Evolutionary conservation across 2,329 filamentous ascomycete genomes (phyloP), one percentile per base, ranked within the genome.

Genomic region (Paecilomyces variotii): DNA sequence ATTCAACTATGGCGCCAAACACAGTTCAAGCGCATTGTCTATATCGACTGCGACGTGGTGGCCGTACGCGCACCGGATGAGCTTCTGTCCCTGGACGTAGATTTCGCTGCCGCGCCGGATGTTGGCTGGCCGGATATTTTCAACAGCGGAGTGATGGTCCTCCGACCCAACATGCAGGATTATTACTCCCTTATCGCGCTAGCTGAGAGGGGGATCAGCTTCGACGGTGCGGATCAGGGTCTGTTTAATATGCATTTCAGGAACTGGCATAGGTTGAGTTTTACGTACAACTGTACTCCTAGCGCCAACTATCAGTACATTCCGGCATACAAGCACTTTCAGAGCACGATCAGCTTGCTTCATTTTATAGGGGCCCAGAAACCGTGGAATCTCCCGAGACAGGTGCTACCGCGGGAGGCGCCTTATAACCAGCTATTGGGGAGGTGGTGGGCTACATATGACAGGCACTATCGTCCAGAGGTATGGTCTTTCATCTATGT

Each of bases 111-210:
- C 1, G 91, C 90, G 10, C 92, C 94, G 32, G 94, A 99, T 74
- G 91, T 97, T 67, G 94, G 94, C 65, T 99, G 94, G 94, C 94
- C 94, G 34, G 94, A 99, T 76, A 84, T 92, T 61, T 97, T 97
- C 85, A 99, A 99, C 76, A 91, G 89, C n/a, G 94, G 94, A 68
- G 86, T 99, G 66, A 95, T 99, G 91, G 91, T 91, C 35, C 76
- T 99, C 60, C 87, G 82, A 14, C 94, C 94, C 34, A 88, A 93
- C 74, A 80, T 92, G 82, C 88, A 87, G 59, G 92, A 96, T 65
- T 97, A 92, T 75, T 87, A 91, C 76, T 89, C 90, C 50, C 81
- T 99, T 70, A 80, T 86, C 63, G 90, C 89, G 62, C 86, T 97
- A 81, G 91, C 94, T 27, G 84, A 91, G 65, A 82, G 87, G 57